Conservation (phyloP, 2,329 filamentous ascomycete species). For the Ophiostoma australiae region DNA sequence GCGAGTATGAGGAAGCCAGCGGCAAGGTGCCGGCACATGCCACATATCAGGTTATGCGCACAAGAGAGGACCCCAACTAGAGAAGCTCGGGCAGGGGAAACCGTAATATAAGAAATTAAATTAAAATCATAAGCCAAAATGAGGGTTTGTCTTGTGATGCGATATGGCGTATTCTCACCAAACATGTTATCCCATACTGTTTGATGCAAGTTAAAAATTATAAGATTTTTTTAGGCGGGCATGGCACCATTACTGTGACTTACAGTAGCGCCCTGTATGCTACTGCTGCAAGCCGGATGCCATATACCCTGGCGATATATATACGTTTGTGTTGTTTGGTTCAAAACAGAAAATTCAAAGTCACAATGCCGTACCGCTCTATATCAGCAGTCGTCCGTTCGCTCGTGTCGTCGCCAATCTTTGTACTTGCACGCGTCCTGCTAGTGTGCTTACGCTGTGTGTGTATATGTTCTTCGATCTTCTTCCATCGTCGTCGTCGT, state of each 20-base stretch:
- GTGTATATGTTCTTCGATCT: constrained; percentile 7
- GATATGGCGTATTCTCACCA: neutral
- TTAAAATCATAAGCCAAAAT: neutral
- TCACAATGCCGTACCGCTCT: neutral
- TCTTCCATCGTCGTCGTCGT: neutral
- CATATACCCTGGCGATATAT: neutral
- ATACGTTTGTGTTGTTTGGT: neutral
- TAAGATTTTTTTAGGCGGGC: neutral
- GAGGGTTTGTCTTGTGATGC: neutral
- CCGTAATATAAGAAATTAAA: neutral
- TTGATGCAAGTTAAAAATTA: neutral
- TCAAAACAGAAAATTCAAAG: neutral
- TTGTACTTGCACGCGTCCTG: neutral
- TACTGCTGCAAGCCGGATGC: neutral
- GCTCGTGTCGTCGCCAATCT: constrained; percentile 2
- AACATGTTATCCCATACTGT: neutral
- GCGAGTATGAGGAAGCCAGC: constrained; percentile 88
- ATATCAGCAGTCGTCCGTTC: neutral
- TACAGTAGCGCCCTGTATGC: neutral
- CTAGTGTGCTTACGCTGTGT: neutral
- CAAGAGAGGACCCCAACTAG: constrained; percentile 45
- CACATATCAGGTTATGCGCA: constrained; percentile 61
- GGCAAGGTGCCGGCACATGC: constrained; percentile 81
- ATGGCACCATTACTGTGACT: neutral
- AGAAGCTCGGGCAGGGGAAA: neutral